Conservation (phyloP, 345 rosid species). For the Geranium brycei region DNA sequence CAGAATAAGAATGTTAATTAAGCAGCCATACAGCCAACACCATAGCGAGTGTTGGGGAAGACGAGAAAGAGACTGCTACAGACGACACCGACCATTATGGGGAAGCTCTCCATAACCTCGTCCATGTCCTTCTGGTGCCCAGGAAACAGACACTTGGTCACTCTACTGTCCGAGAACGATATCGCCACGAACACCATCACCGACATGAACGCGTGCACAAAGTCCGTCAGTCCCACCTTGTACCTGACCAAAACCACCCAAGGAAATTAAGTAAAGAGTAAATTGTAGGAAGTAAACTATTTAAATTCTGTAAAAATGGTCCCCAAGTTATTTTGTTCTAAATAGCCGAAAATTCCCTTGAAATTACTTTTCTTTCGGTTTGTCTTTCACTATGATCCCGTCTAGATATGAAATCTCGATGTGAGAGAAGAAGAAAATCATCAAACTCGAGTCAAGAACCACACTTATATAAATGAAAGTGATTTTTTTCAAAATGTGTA, state of each 20-base stretch:
- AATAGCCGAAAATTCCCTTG: too few relatives aligned
- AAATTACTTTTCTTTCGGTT: too few relatives aligned
- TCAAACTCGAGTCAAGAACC: too few relatives aligned
- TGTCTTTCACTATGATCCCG: too few relatives aligned
- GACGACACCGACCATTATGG: slow-evolving; percentile 30
- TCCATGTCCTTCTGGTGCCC: slow-evolving; percentile 35
- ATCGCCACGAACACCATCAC: slow-evolving; percentile 32
- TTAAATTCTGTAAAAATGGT: too few relatives aligned
- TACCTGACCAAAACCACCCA: not conserved
- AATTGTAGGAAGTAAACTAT: too few relatives aligned
- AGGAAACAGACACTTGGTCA: slow-evolving; percentile 28
- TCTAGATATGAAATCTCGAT: too few relatives aligned
- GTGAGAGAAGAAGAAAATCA: too few relatives aligned
- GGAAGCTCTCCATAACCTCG: slow-evolving; percentile 43
- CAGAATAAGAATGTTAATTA: not conserved
- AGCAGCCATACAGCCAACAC: slow-evolving; percentile 26
- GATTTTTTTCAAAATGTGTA: too few relatives aligned
- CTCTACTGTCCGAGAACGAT: slow-evolving; percentile 28
- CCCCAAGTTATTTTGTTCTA: too few relatives aligned
- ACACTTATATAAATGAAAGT: too few relatives aligned
- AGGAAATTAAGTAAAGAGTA: too few relatives aligned
- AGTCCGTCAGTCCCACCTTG: slow-evolving; percentile 9
- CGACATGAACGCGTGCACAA: slow-evolving; percentile 37
- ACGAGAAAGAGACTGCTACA: slow-evolving; percentile 28
- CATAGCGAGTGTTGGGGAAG: slow-evolving; percentile 36